Evolutionary conservation across 768 basidiomycete genomes (phyloP), one percentile per base, ranked within the genome.

Genomic region (Suillus alpinus): DNA sequence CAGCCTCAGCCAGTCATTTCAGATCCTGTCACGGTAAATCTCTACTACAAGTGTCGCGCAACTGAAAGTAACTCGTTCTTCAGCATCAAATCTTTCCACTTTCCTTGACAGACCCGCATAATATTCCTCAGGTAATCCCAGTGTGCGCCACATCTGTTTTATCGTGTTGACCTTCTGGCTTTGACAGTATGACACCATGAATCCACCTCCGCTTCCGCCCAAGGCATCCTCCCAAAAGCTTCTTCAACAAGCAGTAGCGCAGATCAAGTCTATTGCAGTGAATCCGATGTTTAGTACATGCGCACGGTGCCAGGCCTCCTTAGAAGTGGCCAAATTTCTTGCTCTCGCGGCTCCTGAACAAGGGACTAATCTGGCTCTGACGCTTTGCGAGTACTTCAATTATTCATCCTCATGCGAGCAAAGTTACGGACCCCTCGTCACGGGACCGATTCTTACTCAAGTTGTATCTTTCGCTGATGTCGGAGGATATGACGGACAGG

Each of bases 1-100:
- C 90, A 92, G 68, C 85, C 85, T 4, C 90, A 92, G 72, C 90
- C 89, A n/a, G 80, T 90, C 61, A 81, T 92, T 40, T 83, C 88
- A 14, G 89, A 92, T 68, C 86, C 88, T 9, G 82, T 90, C 36
- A 80, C 81, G 31, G 89, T 89, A 56, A 55, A 73, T 59, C 6
- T 7, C 39, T 6, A 56, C 9, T 53, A 9, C 39, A 13, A 37
- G 18, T 56, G 59, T 62, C 67, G 10, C 20, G 44, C 0, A 43
- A 13, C 31, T 40, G 6, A 6, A 26, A 23, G 31, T 61, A 20
- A 65, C 41, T 23, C 56, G 39, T 26, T 29, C 39, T 52, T 44
- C 13, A 89, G 87, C 81, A 86, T 68, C 65, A 79, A 65, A 78
- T 75, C 4, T 92, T 86, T 66, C 84, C 87, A 1, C 72, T 80